These are phyloP conservation scores for Rhizophagus prolifer DNA, from an alignment of 192 early-diverging fungal genomes.

Conservation along the genomic window DNA sequence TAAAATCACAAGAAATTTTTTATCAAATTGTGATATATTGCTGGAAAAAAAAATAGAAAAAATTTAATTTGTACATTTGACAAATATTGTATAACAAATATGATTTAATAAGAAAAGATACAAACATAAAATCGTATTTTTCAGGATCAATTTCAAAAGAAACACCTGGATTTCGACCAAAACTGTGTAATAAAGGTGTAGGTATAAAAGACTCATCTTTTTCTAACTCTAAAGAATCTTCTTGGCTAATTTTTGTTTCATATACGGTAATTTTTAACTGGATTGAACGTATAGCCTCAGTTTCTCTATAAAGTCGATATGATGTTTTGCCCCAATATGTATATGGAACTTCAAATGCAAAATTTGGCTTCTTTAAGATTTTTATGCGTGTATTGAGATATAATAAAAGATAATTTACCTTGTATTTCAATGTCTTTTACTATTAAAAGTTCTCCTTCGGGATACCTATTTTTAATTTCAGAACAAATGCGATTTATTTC, in stretches of 20 bases:
- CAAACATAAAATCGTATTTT: conserved; percentile 15
- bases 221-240: conserved; percentile 9
- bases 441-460: not conserved
- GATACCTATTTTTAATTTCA: not conserved
- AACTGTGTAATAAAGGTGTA: not conserved
- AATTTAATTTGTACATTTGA: not conserved
- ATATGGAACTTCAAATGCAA: not conserved
- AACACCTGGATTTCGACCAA: not conserved
- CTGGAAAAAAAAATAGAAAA: not conserved
- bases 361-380: too few species aligned
- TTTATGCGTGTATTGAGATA: too few species aligned
- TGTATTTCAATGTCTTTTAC: not conserved
- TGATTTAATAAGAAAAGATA: not conserved
- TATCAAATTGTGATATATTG: conserved; percentile 10
- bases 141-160: conserved; percentile 18
- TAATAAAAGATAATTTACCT: not conserved
- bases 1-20: conserved; percentile 18
- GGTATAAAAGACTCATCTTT: conserved; percentile 7
- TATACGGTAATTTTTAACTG: conserved; percentile 3
- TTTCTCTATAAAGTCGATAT: not conserved
- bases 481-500: not conserved
- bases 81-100: not conserved
- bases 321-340: too few species aligned
- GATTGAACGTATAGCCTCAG: not conserved
- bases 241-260: not conserved